These are phyloP conservation scores for Paramecium biaurelia DNA, from an alignment of 73 alveolate genomes.

Conservation along the genomic window DNA sequence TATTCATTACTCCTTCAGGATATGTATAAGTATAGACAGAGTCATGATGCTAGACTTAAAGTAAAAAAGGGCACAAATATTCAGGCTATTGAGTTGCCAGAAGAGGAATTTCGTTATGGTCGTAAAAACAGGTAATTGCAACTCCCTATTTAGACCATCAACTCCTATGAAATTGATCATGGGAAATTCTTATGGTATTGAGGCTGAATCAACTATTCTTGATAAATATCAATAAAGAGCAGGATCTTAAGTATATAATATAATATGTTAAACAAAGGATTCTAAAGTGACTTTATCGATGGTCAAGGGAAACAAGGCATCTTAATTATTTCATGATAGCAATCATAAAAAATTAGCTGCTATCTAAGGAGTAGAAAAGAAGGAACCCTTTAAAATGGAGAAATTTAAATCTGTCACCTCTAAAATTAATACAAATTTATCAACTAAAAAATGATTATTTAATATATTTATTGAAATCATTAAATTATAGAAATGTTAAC, in stretches of 20 bases:
- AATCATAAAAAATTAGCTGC: constrained; percentile 43
- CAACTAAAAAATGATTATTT: neutral
- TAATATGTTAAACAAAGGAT: neutral
- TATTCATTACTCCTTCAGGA: neutral
- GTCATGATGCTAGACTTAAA: constrained; percentile 44
- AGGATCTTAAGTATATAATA: neutral
- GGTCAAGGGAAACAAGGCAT: neutral
- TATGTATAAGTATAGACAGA: constrained; percentile 4
- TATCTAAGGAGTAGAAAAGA: constrained; percentile 23
- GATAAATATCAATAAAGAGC: constrained; percentile 18
- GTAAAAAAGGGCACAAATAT: constrained; percentile 25
- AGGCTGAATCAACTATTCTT: constrained; percentile 52
- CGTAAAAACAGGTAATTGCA: constrained; percentile 34
- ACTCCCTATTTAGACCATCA: constrained; percentile 65
- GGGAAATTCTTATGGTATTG: constrained; percentile 72
- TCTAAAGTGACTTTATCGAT: neutral
- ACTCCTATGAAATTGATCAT: constrained; percentile 77
- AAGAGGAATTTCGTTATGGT: constrained; percentile 64
- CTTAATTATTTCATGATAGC: constrained; percentile 10
- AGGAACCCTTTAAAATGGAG: constrained; percentile 53
- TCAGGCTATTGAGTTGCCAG: constrained; percentile 27
- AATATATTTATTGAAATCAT: neutral
- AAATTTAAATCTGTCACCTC: constrained; percentile 51
- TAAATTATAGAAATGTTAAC: neutral
- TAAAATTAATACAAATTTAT: constrained; percentile 15